Evolutionary conservation across 2,329 filamentous ascomycete genomes (phyloP).

Genomic region (Xylariaceae sp.): DNA sequence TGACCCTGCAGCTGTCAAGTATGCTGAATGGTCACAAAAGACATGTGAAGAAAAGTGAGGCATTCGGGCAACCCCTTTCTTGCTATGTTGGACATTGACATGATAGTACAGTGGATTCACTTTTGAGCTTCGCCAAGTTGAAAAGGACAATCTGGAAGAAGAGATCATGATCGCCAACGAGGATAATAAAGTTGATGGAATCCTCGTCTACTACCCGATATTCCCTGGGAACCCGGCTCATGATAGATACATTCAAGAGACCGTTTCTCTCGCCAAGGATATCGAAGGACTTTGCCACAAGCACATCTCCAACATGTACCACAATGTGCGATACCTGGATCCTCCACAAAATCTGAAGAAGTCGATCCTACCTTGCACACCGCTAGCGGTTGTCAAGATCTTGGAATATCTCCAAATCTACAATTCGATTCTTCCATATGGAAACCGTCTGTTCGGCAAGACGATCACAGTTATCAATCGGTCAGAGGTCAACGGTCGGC

Average conservation of each 20-base stretch:
- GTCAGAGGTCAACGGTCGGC: slow-evolving; percentile 90
- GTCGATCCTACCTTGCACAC: slow-evolving; percentile 91
- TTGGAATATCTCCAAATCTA: slow-evolving; percentile 94
- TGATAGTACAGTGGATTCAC: slow-evolving; percentile 67
- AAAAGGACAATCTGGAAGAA: slow-evolving; percentile 87
- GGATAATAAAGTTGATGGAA: slow-evolving; percentile 73
- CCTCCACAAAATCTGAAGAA: slow-evolving; percentile 72
- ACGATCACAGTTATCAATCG: slow-evolving; percentile 96
- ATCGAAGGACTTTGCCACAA: slow-evolving; percentile 92
- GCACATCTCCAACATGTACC: slow-evolving; percentile 99
- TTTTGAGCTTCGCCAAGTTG: slow-evolving; percentile 79
- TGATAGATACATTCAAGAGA: slow-evolving; percentile 94
- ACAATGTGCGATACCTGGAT: slow-evolving; percentile 94
- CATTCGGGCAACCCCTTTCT: slow-evolving; percentile 4
- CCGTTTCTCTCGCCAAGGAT: slow-evolving; percentile 85
- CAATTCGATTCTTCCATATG: slow-evolving; percentile 88
- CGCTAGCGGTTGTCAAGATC: slow-evolving; percentile 93
- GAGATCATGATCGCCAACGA: slow-evolving; percentile 80
- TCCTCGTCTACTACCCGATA: slow-evolving; percentile 98
- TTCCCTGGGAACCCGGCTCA: slow-evolving; percentile 76
- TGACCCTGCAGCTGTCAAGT: slow-evolving; percentile 86
- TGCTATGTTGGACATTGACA: slow-evolving; percentile 15
- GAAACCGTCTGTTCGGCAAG: slow-evolving; percentile 88
- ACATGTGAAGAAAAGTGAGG: slow-evolving; percentile 92
- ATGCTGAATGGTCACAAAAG: slow-evolving; percentile 96